Evolutionary conservation across 441 rosid species (phyloP), one percentile per base, ranked within the genome.

Genomic region (Populus hybrid): DNA sequence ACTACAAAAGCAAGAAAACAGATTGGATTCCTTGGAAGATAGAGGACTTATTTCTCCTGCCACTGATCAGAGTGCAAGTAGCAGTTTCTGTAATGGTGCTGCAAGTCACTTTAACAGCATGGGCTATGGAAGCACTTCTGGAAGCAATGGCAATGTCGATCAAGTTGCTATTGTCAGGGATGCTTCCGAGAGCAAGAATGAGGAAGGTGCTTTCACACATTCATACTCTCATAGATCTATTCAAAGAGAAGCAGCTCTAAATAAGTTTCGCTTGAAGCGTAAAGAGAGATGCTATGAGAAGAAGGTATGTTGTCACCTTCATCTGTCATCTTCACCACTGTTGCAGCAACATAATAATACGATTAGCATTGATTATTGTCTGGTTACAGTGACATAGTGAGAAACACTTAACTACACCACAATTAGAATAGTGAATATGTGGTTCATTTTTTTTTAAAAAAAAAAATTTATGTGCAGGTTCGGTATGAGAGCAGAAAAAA

Each of bases 231-330:
- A 82, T 40, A 86, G 87, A 12, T 76, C 72, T 68, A 70, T 81
- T 50, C 86, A 74, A 61, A 86, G 91, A 82, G 94, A 89, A 78
- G 92, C 91, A 35, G 92, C 91, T 35, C 76, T 90, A 72, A 74
- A 68, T 74, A 89, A 90, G 81, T 90, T 89, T 82, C 89, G 90
- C 61, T 85, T 82, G 82, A 89, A 90, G 82, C 85, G 92, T 45
- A 90, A 89, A 80, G 84, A 90, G 67, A 80, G 94, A 79, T 90
- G 92, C 86, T 89, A 86, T 64, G 88, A 87, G 76, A 90, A 87
- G 84, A 88, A 86, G 90, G 94, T 87, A 89, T 77, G 31, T 29
- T 29, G 31, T 14, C 56, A 45, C 16, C 56, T 14, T 14, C 56
- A 45, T 18, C 18, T 1, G 31, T 88, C 94, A 35, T 35, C 8